Conservation (phyloP, 768 basidiomycete genomes). For the Boletus subparvulus region DNA sequence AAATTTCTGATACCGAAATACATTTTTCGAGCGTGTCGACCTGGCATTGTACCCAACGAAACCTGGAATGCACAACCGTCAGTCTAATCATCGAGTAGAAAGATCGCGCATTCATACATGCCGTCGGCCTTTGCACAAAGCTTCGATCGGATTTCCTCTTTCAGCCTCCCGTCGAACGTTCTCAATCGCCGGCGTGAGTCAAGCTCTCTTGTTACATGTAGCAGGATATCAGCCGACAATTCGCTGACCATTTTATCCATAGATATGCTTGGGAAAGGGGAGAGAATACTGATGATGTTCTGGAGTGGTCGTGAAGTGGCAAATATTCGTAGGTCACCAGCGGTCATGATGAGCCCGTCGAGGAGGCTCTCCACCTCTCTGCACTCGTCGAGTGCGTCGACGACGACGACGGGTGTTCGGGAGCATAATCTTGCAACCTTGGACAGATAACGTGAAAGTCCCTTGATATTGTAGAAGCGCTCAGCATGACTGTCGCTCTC, state of each 20-base stretch:
- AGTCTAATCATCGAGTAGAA: not conserved
- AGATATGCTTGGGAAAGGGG: constrained; percentile 2
- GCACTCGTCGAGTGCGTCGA: constrained; percentile 23
- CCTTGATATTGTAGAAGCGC: not conserved
- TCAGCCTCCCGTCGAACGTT: not conserved
- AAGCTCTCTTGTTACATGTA: constrained; percentile 8
- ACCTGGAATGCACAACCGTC: not conserved
- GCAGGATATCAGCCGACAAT: constrained; percentile 4
- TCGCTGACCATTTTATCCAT: constrained; percentile 1
- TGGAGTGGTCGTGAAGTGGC: constrained; percentile 8
- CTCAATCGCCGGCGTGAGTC: constrained; percentile 1
- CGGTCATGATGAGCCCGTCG: not conserved
- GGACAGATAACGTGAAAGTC: not conserved
- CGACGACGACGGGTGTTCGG: constrained; percentile 3
- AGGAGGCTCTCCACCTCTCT: constrained; percentile 5
- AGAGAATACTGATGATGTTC: constrained; percentile 1
- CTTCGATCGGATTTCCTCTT: not conserved
- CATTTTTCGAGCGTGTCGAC: not conserved
- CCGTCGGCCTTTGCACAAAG: constrained; percentile 14
- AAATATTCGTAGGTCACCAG: constrained; percentile 5
- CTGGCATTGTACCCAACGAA: not conserved
- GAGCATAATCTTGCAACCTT: not conserved
- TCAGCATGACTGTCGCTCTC: not conserved
- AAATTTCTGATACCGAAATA: not conserved
- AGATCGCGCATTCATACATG: constrained; percentile 8